A percentile compares a stretch with the other conserved stretches of the same genome.
Evolutionary conservation across 129 eudicot species (phyloP).

Genomic region (Sambucus nigra): DNA sequence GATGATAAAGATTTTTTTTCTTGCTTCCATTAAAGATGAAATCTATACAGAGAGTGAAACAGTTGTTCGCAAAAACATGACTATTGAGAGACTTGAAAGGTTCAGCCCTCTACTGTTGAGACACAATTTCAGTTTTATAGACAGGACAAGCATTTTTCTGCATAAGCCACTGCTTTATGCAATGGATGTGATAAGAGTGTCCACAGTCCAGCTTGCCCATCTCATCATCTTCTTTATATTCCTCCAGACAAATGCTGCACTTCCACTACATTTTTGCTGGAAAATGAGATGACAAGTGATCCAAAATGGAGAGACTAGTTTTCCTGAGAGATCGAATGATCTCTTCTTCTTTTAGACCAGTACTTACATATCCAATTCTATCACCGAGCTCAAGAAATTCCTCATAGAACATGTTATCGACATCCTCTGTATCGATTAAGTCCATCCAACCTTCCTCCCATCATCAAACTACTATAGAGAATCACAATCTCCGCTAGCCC

Average conservation of each 20-base stretch:
- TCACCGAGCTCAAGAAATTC: conserved; percentile 39
- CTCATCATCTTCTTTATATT: conserved; percentile 30
- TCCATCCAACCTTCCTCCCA: conserved; percentile 22
- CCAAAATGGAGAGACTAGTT: conserved; percentile 2
- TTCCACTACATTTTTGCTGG: conserved; percentile 27
- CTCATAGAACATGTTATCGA: conserved; percentile 35
- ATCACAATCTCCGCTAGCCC: conserved; percentile 34
- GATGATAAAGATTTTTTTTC: too few relatives aligned
- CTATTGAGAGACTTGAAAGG: too few relatives aligned
- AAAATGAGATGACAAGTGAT: conserved; percentile 7
- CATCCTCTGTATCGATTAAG: conserved; percentile 29
- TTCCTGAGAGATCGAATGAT: conserved; percentile 22
- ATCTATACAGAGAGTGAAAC: too few relatives aligned
- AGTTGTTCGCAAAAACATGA: too few relatives aligned
- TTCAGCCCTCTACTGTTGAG: too few relatives aligned
- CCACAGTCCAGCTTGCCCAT: conserved; percentile 38
- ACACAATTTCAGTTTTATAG: conserved; percentile 28
- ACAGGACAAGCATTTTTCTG: conserved; percentile 37
- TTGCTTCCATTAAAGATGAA: too few relatives aligned
- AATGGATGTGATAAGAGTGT: conserved; percentile 38
- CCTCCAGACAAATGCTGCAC: conserved; percentile 48
- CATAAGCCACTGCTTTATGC: conserved; percentile 46
- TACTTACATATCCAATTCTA: conserved; percentile 31
- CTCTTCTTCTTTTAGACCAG: conserved; percentile 35
- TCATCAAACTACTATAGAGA: conserved; percentile 18